These are phyloP conservation scores for Cladobotryum protrusum DNA, from an alignment of 2,329 filamentous ascomycete genomes.

Conservation along the genomic window DNA sequence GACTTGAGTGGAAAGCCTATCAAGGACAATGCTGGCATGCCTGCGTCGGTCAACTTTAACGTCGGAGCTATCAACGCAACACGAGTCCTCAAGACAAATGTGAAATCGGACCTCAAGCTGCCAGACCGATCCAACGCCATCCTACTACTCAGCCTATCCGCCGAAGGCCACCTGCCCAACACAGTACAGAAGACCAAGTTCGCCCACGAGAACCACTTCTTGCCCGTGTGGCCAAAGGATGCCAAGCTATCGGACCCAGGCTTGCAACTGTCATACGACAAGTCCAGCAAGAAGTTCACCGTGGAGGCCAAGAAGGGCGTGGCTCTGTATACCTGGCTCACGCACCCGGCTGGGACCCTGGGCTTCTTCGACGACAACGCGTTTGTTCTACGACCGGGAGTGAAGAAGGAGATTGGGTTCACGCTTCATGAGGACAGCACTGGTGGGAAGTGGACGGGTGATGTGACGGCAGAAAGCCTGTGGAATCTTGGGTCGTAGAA, in stretches of 20 bases:
- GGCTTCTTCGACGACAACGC: constrained; percentile 17
- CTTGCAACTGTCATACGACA: constrained; percentile 6
- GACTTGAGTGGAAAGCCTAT: constrained; percentile 10
- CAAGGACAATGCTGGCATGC: constrained; percentile 10
- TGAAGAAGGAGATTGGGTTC: constrained; percentile 14
- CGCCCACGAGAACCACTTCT: constrained; percentile 11
- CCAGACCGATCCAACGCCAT: constrained; percentile 10
- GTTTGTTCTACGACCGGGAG: constrained; percentile 11
- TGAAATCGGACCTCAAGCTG: constrained; percentile 7
- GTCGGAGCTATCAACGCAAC: constrained; percentile 13
- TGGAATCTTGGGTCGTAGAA: constrained; percentile 10
- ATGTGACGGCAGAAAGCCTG: constrained; percentile 13
- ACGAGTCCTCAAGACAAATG: constrained; percentile 6
- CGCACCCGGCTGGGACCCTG: constrained; percentile 11
- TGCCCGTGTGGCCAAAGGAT: constrained; percentile 13
- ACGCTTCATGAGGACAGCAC: constrained; percentile 11
- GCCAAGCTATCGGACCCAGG: constrained; percentile 13
- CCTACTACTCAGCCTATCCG: constrained; percentile 10
- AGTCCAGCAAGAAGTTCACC: constrained; percentile 10
- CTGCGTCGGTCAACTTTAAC: constrained; percentile 6
- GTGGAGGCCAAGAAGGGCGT: constrained; percentile 13
- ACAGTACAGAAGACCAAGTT: constrained; percentile 1
- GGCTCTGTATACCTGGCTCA: constrained; percentile 15
- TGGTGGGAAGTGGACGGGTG: constrained; percentile 10
- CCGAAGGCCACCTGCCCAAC: constrained; percentile 12